Evolutionary conservation across 2,329 filamentous ascomycete species (phyloP).

Genomic region (Alternaria gansuensis): DNA sequence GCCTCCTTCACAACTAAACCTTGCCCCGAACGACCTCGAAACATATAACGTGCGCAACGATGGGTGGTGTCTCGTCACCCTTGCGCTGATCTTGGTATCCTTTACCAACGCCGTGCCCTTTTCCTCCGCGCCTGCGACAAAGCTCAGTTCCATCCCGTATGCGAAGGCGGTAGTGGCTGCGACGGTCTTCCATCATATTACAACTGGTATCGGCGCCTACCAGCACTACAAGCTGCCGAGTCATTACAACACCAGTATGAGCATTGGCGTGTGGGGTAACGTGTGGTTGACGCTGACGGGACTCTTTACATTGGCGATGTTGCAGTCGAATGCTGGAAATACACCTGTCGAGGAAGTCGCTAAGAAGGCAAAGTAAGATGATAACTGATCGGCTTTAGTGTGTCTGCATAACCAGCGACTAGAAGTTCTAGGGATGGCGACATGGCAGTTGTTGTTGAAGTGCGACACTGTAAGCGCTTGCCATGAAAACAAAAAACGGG

Average conservation of each 20-base stretch:
- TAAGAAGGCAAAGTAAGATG: slow-evolving; percentile 23
- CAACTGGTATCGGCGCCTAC: slow-evolving; percentile 35
- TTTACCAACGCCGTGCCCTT: slow-evolving; percentile 36
- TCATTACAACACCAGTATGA: slow-evolving; percentile 39
- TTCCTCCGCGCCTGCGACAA: slow-evolving; percentile 12
- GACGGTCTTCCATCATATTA: slow-evolving; percentile 36
- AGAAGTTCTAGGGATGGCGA: no score
- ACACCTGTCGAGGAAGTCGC: slow-evolving; percentile 19
- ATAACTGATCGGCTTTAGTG: no score
- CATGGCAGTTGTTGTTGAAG: not conserved
- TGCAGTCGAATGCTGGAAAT: slow-evolving; percentile 23
- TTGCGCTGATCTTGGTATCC: slow-evolving; percentile 35
- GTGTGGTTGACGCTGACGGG: slow-evolving; percentile 37
- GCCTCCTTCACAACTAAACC: slow-evolving; percentile 35
- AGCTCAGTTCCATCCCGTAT: slow-evolving; percentile 22
- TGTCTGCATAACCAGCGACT: not conserved
- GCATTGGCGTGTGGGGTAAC: slow-evolving; percentile 39
- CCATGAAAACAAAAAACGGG: not conserved
- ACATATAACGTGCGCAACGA: slow-evolving; percentile 39
- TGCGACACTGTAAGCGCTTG: not conserved
- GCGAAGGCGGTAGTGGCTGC: slow-evolving; percentile 36
- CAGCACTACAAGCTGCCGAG: slow-evolving; percentile 39
- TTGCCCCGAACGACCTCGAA: slow-evolving; percentile 37
- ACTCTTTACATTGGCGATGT: slow-evolving; percentile 22
- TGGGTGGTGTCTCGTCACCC: slow-evolving; percentile 41